phyloP scores from a whole-genome alignment of 2,329 filamentous ascomycete genomes.

The Trichoderma sp. region DNA sequence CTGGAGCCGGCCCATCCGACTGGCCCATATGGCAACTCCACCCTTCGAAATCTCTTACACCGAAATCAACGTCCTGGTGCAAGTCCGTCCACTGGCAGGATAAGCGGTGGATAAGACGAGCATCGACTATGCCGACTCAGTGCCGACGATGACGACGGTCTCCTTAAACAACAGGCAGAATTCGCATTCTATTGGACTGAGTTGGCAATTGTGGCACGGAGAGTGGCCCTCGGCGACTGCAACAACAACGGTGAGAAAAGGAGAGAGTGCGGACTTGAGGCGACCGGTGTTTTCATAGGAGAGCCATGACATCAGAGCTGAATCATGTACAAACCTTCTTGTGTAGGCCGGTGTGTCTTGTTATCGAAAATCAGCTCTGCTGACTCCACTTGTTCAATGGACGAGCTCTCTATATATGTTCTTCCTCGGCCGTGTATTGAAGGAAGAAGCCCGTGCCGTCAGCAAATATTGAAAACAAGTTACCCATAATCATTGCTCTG shows the following conservation, averaged over 20 bases:
- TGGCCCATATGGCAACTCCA: constrained; percentile 12
- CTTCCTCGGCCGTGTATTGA: not conserved
- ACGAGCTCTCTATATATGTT: not conserved
- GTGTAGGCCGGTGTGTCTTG: not conserved
- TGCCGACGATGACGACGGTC: constrained; percentile 7
- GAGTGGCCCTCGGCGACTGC: not conserved
- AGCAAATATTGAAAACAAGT: not conserved
- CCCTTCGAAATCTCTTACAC: constrained; percentile 18
- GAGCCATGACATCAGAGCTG: constrained; percentile 21
- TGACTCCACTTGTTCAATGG: not conserved
- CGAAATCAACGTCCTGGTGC: not conserved
- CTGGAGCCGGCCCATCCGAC: constrained; percentile 18
- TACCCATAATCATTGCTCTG: not conserved
- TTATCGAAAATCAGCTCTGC: constrained; percentile 1
- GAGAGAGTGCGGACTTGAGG: constrained; percentile 4
- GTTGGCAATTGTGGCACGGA: not conserved
- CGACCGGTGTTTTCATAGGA: constrained; percentile 1
- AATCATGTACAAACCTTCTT: constrained; percentile 21
- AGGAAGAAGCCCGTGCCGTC: not conserved
- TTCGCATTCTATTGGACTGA: not conserved
- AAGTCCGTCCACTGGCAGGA: not conserved
- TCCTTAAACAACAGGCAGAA: not conserved
- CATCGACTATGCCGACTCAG: not conserved
- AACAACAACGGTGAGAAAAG: not conserved
- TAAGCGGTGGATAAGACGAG: not conserved